Percentiles rank a stretch among this genome's conserved stretches.
Evolutionary conservation across 805 yeast genomes (phyloP).

Genomic region (Candida vartiovaarae): DNA sequence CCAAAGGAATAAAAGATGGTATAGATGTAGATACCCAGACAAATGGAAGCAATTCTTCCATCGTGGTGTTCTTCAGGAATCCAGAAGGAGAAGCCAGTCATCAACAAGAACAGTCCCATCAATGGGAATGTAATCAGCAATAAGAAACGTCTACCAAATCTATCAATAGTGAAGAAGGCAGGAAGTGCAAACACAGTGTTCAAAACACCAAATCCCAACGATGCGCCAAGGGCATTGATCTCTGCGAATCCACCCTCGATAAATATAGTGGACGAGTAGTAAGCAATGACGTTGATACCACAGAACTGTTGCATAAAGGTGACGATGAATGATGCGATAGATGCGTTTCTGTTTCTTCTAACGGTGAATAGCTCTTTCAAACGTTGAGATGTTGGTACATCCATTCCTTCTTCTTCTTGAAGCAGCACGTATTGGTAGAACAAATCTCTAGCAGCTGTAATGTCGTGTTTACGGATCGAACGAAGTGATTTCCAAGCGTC

Average conservation of each 20-base stretch:
- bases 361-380: conserved; percentile 55
- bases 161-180: conserved; percentile 73
- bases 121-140: conserved; percentile 55
- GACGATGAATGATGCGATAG: conserved; percentile 70
- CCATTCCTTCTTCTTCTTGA: conserved; percentile 51
- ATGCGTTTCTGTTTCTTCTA: conserved; percentile 80
- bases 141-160: conserved; percentile 63
- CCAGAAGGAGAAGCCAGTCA: conserved; percentile 70
- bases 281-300: conserved; percentile 84
- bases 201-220: conserved; percentile 81
- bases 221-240: conserved; percentile 62
- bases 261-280: conserved; percentile 76
- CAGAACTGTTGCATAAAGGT: conserved; percentile 92
- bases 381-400: conserved; percentile 39
- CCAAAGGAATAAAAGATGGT: conserved; percentile 74
- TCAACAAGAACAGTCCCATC: conserved; percentile 51
- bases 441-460: conserved; percentile 64
- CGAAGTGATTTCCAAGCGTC: conserved; percentile 51
- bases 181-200: conserved; percentile 79
- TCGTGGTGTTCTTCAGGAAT: conserved; percentile 39
- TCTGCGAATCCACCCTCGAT: conserved; percentile 56
- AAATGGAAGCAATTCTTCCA: conserved; percentile 60
- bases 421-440: conserved; percentile 62
- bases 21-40: conserved; percentile 68
- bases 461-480: conserved; percentile 40